Conservation (phyloP, 164 flowering plant genomes). For the Chloranthus sessilifolius region DNA sequence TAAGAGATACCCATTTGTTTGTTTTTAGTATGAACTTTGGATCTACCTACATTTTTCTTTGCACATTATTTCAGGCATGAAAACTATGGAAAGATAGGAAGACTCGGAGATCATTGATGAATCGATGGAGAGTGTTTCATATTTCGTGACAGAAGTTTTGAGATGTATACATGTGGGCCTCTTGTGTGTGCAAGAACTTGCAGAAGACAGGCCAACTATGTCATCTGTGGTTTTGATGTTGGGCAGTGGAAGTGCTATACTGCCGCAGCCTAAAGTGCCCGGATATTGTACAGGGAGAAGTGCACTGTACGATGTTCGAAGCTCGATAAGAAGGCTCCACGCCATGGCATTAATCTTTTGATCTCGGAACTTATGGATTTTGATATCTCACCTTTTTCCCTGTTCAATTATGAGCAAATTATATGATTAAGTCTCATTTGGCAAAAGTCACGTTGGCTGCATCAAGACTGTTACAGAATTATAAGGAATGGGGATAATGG, state of each 20-base stretch:
- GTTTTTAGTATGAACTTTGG: background rate
- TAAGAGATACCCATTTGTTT: background rate
- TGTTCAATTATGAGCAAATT: too few species aligned
- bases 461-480: too few species aligned
- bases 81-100: conserved; percentile 12
- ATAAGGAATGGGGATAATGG: too few species aligned
- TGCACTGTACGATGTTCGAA: too few species aligned
- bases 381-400: too few species aligned
- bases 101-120: conserved; percentile 6
- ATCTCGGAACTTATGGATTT: background rate
- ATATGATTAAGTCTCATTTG: too few species aligned
- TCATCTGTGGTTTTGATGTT: conserved; percentile 9
- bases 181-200: conserved; percentile 26
- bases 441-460: too few species aligned
- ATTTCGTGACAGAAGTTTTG: too few species aligned
- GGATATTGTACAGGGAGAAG: conserved; percentile 22
- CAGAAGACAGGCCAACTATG: conserved; percentile 19
- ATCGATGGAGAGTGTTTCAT: background rate
- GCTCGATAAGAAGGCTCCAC: too few species aligned
- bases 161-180: conserved; percentile 20
- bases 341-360: too few species aligned
- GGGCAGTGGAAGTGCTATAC: conserved; percentile 4
- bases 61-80: conserved; percentile 11
- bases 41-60: background rate
- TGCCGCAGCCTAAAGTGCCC: conserved; percentile 25